Conservation (phyloP, 371 early-diverging fungal species). For the Amoeboaphelidium protococcarum region DNA sequence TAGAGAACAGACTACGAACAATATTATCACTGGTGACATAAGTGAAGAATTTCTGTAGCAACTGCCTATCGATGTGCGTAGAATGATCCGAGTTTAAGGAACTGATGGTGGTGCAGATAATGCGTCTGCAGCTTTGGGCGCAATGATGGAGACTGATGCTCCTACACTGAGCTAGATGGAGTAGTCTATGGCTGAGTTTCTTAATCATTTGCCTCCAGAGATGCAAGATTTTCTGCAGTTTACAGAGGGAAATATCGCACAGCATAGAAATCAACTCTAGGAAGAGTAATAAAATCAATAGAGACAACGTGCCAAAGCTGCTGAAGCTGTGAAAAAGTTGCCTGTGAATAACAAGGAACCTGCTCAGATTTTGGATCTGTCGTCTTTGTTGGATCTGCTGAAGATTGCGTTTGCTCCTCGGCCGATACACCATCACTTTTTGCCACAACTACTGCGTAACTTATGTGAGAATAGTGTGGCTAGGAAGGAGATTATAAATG, state of each 20-base stretch:
- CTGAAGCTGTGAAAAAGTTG: too few species aligned
- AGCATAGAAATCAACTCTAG: slow-evolving; percentile 3
- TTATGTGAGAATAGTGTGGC: slow-evolving; percentile 71
- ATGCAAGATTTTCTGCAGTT: slow-evolving; percentile 1
- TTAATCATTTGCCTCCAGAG: slow-evolving; percentile 4
- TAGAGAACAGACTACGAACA: slow-evolving; percentile 12
- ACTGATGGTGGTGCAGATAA: slow-evolving; percentile 15
- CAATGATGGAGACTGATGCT: slow-evolving; percentile 20
- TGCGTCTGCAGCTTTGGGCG: slow-evolving; percentile 15
- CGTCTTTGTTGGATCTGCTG: not conserved
- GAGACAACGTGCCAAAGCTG: not conserved
- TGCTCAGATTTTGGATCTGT: not conserved
- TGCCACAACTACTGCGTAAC: slow-evolving; percentile 39
- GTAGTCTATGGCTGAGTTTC: slow-evolving; percentile 5
- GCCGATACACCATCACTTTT: not conserved
- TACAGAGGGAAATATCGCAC: not conserved
- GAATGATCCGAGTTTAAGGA: slow-evolving; percentile 35
- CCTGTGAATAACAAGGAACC: too few species aligned
- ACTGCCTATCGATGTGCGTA: slow-evolving; percentile 51
- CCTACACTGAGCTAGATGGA: slow-evolving; percentile 12
- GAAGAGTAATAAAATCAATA: slow-evolving; percentile 2
- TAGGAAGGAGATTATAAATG: slow-evolving; percentile 55
- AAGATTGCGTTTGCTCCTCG: not conserved
- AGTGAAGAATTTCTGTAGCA: slow-evolving; percentile 50
- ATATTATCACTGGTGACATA: slow-evolving; percentile 8